Conservation (phyloP, 2,329 filamentous ascomycete genomes). For the Fusarium globosum region DNA sequence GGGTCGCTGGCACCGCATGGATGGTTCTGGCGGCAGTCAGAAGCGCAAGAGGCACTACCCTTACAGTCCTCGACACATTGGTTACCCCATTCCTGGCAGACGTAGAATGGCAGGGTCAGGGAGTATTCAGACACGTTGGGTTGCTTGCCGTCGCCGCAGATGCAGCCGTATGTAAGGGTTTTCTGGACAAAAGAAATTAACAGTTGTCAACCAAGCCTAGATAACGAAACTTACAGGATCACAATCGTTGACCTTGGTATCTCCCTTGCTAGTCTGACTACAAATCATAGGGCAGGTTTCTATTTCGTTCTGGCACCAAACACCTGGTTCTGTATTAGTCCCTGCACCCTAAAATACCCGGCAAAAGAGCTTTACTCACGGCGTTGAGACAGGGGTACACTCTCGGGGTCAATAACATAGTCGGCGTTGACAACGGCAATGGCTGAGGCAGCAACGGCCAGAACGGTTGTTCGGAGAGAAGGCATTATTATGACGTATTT, state of each 20-base stretch:
- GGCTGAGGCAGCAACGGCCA: conserved; percentile 65
- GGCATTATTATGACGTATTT: conserved; percentile 57
- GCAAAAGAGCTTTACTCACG: conserved; percentile 54
- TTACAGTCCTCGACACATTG: conserved; percentile 73
- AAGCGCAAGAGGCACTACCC: conserved; percentile 66
- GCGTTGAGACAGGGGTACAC: conserved; percentile 64
- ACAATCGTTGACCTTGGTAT: conserved; percentile 72
- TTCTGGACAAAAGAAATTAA: conserved; percentile 51
- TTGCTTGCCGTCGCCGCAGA: conserved; percentile 73
- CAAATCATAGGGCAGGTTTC: conserved; percentile 79
- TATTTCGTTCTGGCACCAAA: conserved; percentile 74
- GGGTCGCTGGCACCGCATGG: conserved; percentile 79
- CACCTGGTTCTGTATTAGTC: conserved; percentile 53
- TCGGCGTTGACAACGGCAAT: conserved; percentile 65
- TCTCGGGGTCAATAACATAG: conserved; percentile 71
- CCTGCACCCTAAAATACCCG: background rate
- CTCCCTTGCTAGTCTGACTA: conserved; percentile 65
- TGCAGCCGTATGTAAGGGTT: conserved; percentile 74
- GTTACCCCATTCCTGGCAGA: conserved; percentile 77
- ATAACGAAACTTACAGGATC: conserved; percentile 63
- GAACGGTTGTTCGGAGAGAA: conserved; percentile 62
- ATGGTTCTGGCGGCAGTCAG: conserved; percentile 71
- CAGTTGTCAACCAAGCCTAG: conserved; percentile 26
- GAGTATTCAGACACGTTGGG: conserved; percentile 83
- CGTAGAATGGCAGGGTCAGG: conserved; percentile 81